Conservation (phyloP, 495 filamentous ascomycete species). For the Aspergillus coremiiformis region DNA sequence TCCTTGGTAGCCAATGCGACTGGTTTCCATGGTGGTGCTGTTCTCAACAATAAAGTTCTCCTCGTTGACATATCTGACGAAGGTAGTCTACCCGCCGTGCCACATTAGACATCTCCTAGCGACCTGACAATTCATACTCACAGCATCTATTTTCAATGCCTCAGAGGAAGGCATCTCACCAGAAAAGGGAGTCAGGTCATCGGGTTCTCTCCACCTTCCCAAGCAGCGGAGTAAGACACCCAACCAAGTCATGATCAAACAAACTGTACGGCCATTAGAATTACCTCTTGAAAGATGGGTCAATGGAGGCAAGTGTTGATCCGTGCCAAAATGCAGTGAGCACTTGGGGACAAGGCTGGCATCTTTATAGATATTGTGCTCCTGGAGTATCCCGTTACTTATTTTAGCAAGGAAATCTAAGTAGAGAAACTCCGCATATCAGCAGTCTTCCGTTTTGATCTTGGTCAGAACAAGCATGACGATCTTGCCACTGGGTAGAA, state of each 20-base stretch:
- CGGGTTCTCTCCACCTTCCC: background rate
- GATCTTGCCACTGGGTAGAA: no score
- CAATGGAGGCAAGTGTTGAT: background rate
- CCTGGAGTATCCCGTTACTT: no score
- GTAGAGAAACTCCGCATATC: no score
- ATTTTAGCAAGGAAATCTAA: no score
- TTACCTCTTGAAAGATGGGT: background rate
- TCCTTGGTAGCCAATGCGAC: background rate
- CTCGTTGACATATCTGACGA: background rate
- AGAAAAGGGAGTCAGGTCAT: background rate
- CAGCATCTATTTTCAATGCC: background rate
- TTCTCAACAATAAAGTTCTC: background rate
- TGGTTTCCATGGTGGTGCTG: background rate
- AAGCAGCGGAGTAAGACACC: background rate
- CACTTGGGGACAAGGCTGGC: background rate
- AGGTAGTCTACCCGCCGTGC: background rate
- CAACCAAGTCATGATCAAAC: background rate
- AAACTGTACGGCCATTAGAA: background rate
- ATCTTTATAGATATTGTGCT: background rate
- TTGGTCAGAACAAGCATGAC: no score
- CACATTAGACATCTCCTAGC: background rate
- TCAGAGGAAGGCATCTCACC: background rate
- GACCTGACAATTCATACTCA: background rate
- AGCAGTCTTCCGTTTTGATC: no score
- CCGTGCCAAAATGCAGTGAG: background rate